Evolutionary conservation across 2,329 filamentous ascomycete species (phyloP), one percentile per base, ranked within the genome.

Genomic region (Podosphaera fusca): DNA sequence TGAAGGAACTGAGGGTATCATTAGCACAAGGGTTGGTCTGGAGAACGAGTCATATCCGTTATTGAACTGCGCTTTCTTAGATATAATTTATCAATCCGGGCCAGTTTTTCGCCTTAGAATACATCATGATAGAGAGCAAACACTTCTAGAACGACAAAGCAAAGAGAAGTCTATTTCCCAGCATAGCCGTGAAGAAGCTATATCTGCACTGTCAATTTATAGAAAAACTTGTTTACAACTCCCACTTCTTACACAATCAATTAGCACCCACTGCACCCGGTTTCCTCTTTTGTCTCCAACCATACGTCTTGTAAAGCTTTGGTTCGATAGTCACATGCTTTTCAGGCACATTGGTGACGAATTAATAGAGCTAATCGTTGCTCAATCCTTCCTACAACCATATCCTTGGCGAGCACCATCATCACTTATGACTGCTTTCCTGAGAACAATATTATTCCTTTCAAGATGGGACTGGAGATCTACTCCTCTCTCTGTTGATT

Each of bases 381-480:
- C 85, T 2, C 81, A 82, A 55, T 79, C 81, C 14, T 98, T 96
- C 71, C 72, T 92, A 7, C 79, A 84, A 54, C 85, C 88, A 0
- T 81, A 85, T 62, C 88, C 92, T 0, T 95, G 87, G 84, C 72
- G 77, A 42, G 72, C 77, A 0, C 90, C 94, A 0, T 84, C 84
- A 0, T 90, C 83, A 63, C 75, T 83, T 8, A 81, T 81, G 63
- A 83, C 84, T 0, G 92, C 86, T 3, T 90, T 98, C 66, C 70
- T 94, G 34, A 81, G 89, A 30, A 85, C 86, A 0, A 73, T 98
- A 1, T 73, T 82, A 36, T 84, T 90, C 68, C 74, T 98, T 12
- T 80, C 88, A 1, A 77, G 81, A 47, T 98, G 92, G 88, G 87
- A 96, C 67, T 98, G 92, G 92, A 80, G 85, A 34, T 75, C 81